Base-by-base conservation (phyloP, 148 eudicot genomes). In the Linanthus parryae region DNA sequence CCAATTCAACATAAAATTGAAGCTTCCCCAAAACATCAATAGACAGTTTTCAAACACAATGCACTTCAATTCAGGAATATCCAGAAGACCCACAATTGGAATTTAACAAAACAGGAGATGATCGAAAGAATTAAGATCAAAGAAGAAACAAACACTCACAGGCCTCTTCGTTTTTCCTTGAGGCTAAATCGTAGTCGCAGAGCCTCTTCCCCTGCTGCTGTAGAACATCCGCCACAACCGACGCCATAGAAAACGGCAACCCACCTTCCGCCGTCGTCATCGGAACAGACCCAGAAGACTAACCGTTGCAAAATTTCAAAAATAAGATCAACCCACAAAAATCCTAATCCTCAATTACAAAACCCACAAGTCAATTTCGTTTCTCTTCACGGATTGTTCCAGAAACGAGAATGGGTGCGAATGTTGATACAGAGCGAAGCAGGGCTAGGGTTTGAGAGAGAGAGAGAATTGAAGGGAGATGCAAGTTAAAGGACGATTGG, bases 161-260 rank as follows among this genome's bases (percentile, higher is more conserved):
- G 63, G 84, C 79, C 56, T 89, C 95, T 48, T 89, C 75, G 19
- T 80, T 77, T 70, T 75, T 82, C 53, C 90, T 66, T 5, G 95
- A 78, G 0, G 81, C 95, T 16, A 73, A 72, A 58, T 82, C 79
- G 3, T 59, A 39, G 35, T 77, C 94, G 44, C 68, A 39, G 23
- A 72, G 65, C 25, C 75, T 58, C 59, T 70, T 72, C 1, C 77
- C 87, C 34, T 77, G 76, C 57, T 75, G 74, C 52, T 73, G 81
- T 44, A 89, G 78, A 63, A 77, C 79, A 62, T 89, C 85, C 46
- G 80, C 95, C 54, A 81, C 80, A 50, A 88, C 67, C 34, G 89
- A 70, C 15, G 65, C 72, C 44, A 80, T 64, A 18, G 84, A 67
- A 29, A 78, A 69, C 57, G 74, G 63, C 54, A 74, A 20, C 48